phyloP scores from a whole-genome alignment of 2,329 filamentous ascomycete genomes.

The Nothomitra cinnamomea region DNA sequence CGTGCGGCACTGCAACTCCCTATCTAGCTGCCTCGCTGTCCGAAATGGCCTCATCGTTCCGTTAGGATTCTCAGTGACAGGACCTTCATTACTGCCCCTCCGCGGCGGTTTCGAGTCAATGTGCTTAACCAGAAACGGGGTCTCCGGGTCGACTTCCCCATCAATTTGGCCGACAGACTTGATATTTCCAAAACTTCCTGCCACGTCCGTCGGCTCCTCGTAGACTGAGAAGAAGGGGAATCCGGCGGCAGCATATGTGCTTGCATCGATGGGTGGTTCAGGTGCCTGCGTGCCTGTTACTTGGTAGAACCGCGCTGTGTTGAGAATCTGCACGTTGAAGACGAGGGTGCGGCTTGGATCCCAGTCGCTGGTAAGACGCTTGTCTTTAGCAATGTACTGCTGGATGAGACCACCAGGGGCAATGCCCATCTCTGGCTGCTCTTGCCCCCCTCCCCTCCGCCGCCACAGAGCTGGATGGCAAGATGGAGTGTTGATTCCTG shows the following conservation, averaged over 20 bases:
- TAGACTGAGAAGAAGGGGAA: conserved; percentile 21
- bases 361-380: conserved; percentile 15
- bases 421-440: conserved; percentile 19
- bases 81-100: too few relatives aligned
- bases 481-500: conserved; percentile 11
- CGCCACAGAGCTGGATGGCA: conserved; percentile 12
- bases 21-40: too few relatives aligned
- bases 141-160: too few relatives aligned
- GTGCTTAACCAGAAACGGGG: too few relatives aligned
- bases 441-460: neutral
- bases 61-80: too few relatives aligned
- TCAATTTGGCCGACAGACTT: neutral
- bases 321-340: conserved; percentile 26
- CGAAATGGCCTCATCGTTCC: too few relatives aligned
- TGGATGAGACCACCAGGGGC: conserved; percentile 25
- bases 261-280: conserved; percentile 19
- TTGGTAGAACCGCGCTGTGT: conserved; percentile 18
- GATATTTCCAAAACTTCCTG: too few relatives aligned
- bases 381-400: conserved; percentile 22
- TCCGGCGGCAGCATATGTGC: conserved; percentile 19
- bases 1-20: too few relatives aligned
- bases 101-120: too few relatives aligned
- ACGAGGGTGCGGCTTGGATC: conserved; percentile 16
- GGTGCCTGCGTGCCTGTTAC: conserved; percentile 23
- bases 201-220: too few relatives aligned